Percentiles rank a stretch among this genome's conserved stretches.
These are phyloP conservation scores for Cyclotella cryptica DNA, from an alignment of 108 stramenopile species.

Conservation along the genomic window DNA sequence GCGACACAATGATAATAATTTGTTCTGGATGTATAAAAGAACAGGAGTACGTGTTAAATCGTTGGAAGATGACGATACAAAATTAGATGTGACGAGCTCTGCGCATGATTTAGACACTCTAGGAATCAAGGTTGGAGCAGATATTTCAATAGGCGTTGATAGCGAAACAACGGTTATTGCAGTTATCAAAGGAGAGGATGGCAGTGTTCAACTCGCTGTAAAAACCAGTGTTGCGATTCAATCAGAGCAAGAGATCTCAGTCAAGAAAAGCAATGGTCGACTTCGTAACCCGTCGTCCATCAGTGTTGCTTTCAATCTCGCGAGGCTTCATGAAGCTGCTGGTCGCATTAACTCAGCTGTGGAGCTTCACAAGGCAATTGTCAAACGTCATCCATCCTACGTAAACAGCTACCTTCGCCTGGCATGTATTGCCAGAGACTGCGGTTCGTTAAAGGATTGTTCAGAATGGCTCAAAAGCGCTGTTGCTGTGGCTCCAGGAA, in stretches of 20 bases:
- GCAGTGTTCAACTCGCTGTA: slow-evolving; percentile 26
- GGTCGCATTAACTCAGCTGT: slow-evolving; percentile 80
- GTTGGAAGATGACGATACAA: slow-evolving; percentile 20
- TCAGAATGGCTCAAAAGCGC: slow-evolving; percentile 90
- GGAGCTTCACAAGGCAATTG: slow-evolving; percentile 88
- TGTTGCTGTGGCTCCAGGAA: slow-evolving; percentile 80
- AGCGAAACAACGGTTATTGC: slow-evolving; percentile 32
- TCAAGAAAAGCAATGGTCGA: slow-evolving; percentile 72
- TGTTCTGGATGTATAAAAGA: slow-evolving; percentile 75
- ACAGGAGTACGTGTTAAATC: slow-evolving; percentile 31
- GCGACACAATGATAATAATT: slow-evolving; percentile 65
- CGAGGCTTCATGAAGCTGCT: slow-evolving; percentile 81
- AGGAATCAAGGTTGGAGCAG: slow-evolving; percentile 52
- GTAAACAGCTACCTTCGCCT: slow-evolving; percentile 86
- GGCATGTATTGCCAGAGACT: slow-evolving; percentile 89
- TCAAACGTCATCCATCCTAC: slow-evolving; percentile 85
- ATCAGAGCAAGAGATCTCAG: slow-evolving; percentile 34
- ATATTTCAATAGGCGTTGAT: slow-evolving; percentile 31
- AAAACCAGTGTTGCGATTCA: slow-evolving; percentile 19
- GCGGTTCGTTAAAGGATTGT: slow-evolving; percentile 85
- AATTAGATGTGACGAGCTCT: slow-evolving; percentile 36
- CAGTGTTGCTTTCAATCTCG: slow-evolving; percentile 88
- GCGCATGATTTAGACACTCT: slow-evolving; percentile 38
- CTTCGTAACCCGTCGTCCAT: slow-evolving; percentile 66
- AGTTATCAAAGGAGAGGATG: slow-evolving; percentile 34